phyloP scores from a whole-genome alignment of 2,329 filamentous ascomycete genomes.

The Sarocladium brachiariae region DNA sequence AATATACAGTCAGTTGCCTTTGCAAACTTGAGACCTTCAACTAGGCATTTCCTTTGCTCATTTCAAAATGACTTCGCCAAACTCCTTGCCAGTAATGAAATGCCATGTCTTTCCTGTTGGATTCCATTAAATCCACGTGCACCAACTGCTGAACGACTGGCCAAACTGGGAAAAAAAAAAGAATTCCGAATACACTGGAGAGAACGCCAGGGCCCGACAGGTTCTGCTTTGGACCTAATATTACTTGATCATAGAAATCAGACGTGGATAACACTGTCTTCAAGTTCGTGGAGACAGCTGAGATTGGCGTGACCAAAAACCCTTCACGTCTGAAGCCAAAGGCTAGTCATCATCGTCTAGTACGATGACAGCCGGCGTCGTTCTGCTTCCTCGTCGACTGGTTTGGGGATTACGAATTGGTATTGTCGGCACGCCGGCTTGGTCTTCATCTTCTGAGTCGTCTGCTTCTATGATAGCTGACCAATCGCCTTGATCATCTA shows the following conservation, averaged over 20 bases:
- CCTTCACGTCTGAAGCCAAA: no score
- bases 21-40: background rate
- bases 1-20: background rate
- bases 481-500: conserved; percentile 27
- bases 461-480: conserved; percentile 22
- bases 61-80: background rate
- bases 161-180: no score
- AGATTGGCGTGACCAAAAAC: no score
- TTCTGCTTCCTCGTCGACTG: background rate
- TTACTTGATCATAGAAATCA: no score
- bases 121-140: no score
- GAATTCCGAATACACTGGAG: no score
- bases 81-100: background rate
- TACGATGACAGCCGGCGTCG: background rate
- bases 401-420: background rate
- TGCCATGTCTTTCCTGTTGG: no score
- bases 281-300: no score
- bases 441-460: conserved; percentile 19
- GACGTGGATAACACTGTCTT: no score
- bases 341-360: conserved; percentile 4
- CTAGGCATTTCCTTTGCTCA: background rate
- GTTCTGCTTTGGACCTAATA: no score
- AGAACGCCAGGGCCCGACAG: no score
- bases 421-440: background rate
- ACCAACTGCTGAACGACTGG: no score